Percentiles rank a stretch among this genome's conserved stretches.
Evolutionary conservation across 208 protist genomes (phyloP).

Genomic region (Wallacemonas rigidus): DNA sequence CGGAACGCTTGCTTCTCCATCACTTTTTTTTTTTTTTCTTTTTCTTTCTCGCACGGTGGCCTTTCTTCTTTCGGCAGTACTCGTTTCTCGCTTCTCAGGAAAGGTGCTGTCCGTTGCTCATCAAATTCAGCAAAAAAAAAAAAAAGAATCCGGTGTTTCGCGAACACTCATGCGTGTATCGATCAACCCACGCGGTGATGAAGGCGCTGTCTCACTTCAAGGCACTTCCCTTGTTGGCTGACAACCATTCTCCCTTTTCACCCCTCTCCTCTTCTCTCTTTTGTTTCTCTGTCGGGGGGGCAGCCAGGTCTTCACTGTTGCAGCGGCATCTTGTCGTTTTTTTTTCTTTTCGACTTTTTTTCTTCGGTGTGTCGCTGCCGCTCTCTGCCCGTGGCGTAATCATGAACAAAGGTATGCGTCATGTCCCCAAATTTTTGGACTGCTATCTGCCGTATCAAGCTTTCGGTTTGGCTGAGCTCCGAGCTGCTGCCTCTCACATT

Average conservation of each 20-base stretch:
- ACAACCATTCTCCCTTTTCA: no score
- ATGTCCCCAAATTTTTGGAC: slow-evolving; percentile 27
- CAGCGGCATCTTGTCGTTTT: neutral
- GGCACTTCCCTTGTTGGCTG: no score
- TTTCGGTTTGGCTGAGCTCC: slow-evolving; percentile 38
- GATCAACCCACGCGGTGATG: no score
- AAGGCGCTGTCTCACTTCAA: no score
- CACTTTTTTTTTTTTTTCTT: neutral
- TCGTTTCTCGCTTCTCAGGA: no score
- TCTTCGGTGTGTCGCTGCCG: neutral
- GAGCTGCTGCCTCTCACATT: slow-evolving; percentile 33
- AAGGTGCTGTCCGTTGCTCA: neutral
- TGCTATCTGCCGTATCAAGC: slow-evolving; percentile 39
- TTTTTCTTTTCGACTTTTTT: neutral
- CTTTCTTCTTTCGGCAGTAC: slow-evolving; percentile 2
- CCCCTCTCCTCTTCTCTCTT: no score
- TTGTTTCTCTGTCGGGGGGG: no score
- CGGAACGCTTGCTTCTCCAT: no score
- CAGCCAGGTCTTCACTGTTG: no score
- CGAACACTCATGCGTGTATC: no score
- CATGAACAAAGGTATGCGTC: neutral
- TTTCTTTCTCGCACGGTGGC: slow-evolving; percentile 3
- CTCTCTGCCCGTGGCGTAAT: neutral
- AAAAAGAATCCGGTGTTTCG: no score
- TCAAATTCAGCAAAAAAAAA: slow-evolving; percentile 5